phyloP scores from a whole-genome alignment of 352 stramenopile species.

The Globisporangium yorkense region DNA sequence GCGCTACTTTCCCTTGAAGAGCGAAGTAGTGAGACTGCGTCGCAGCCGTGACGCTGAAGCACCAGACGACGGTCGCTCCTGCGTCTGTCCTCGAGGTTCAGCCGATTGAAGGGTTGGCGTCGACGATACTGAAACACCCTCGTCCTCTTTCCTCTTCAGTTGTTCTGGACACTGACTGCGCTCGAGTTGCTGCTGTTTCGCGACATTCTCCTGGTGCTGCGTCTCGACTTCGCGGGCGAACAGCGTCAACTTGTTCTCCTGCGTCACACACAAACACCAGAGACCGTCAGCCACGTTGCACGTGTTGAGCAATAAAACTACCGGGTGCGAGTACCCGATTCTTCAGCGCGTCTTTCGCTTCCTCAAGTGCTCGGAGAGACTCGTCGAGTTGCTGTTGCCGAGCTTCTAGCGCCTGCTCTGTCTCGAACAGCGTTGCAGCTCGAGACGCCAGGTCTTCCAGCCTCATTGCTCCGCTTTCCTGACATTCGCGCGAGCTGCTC shows the following conservation, averaged over 20 bases:
- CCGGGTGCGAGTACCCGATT: background rate
- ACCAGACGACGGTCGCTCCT: conserved; percentile 1
- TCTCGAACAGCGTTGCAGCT: background rate
- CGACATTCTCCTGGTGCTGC: conserved; percentile 20
- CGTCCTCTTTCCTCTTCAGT: background rate
- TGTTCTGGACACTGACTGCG: background rate
- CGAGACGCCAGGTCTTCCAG: background rate
- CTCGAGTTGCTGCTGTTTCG: conserved; percentile 10
- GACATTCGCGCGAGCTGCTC: background rate
- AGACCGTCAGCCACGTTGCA: background rate
- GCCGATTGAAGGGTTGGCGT: background rate
- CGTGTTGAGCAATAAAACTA: background rate
- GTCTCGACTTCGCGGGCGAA: conserved; percentile 26
- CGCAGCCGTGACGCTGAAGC: background rate
- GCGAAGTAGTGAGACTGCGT: conserved; percentile 2
- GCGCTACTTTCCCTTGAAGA: conserved; percentile 5
- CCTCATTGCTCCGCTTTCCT: background rate
- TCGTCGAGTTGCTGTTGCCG: conserved; percentile 10
- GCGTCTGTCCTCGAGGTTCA: background rate
- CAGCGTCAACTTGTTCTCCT: conserved; percentile 17
- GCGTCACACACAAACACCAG: background rate
- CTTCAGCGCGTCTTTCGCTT: conserved; percentile 3
- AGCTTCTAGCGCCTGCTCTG: background rate
- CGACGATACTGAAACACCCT: background rate
- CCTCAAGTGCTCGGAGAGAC: background rate